These are phyloP conservation scores for Debaryomyces psychrophilus DNA, from an alignment of 1,139 yeast species.

Conservation along the genomic window DNA sequence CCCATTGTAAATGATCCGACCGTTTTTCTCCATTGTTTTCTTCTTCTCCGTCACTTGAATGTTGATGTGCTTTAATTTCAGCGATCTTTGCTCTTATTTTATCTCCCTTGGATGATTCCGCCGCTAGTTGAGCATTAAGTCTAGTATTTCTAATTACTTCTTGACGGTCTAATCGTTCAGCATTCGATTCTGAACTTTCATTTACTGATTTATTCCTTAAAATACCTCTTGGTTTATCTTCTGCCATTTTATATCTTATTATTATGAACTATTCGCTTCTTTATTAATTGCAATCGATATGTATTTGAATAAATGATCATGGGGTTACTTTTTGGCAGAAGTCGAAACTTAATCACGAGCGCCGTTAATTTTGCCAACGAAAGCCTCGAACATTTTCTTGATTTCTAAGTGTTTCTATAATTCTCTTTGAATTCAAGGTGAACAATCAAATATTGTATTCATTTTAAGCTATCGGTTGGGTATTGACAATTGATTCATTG, in stretches of 20 bases:
- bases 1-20: constrained; percentile 62
- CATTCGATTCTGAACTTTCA: constrained; percentile 12
- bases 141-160: constrained; percentile 49
- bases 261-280: not conserved
- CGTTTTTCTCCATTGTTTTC: constrained; percentile 11
- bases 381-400: constrained; percentile 7
- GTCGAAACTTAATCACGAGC: constrained; percentile 4
- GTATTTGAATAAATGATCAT: not conserved
- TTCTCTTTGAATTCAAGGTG: not conserved
- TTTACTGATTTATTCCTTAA: constrained; percentile 39
- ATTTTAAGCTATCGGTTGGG: not conserved
- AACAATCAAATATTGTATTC: not conserved
- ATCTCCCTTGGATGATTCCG: constrained; percentile 41
- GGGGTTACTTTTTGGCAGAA: not conserved
- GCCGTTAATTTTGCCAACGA: constrained; percentile 6
- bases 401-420: not conserved
- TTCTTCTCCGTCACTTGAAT: constrained; percentile 14
- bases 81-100: constrained; percentile 44
- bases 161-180: constrained; percentile 42
- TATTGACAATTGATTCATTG: not conserved
- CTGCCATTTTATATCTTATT: constrained; percentile 19
- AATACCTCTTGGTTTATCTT: constrained; percentile 43
- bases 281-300: constrained; percentile 1
- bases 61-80: constrained; percentile 23
- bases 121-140: constrained; percentile 40